These are phyloP conservation scores for Eutypella sp. DNA, from an alignment of 2,329 filamentous ascomycete genomes.

Conservation along the genomic window DNA sequence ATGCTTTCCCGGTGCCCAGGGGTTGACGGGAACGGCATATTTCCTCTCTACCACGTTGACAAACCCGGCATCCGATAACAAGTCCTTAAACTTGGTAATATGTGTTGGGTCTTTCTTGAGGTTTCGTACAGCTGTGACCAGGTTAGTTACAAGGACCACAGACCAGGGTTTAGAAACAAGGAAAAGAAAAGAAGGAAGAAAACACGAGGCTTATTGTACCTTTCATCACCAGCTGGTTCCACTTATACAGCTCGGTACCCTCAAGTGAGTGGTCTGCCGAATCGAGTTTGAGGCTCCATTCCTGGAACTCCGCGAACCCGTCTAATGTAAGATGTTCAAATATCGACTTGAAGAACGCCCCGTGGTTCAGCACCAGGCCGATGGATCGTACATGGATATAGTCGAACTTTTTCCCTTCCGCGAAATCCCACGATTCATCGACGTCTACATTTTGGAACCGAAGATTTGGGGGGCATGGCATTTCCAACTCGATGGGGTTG, in stretches of 20 bases:
- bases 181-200: too few species aligned
- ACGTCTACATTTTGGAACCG: slow-evolving; percentile 24
- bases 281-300: slow-evolving; percentile 27
- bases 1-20: neutral
- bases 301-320: slow-evolving; percentile 32
- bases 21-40: neutral
- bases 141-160: neutral
- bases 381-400: slow-evolving; percentile 29
- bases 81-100: neutral
- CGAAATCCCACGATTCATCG: slow-evolving; percentile 21
- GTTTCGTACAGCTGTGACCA: neutral
- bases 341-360: slow-evolving; percentile 21
- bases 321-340: slow-evolving; percentile 28
- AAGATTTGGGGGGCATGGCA: slow-evolving; percentile 21
- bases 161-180: too few species aligned
- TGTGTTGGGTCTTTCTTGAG: slow-evolving; percentile 2
- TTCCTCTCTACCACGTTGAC: neutral
- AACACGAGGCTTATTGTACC: slow-evolving; percentile 6
- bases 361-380: slow-evolving; percentile 21
- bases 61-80: neutral
- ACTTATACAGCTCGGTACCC: slow-evolving; percentile 25
- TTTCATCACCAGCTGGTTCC: slow-evolving; percentile 24
- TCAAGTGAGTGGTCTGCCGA: slow-evolving; percentile 27
- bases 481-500: slow-evolving; percentile 23
- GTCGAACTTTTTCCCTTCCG: slow-evolving; percentile 18